Evolutionary conservation across 768 basidiomycete species (phyloP), one percentile per base, ranked within the genome.

Genomic region (Inosperma sp.): DNA sequence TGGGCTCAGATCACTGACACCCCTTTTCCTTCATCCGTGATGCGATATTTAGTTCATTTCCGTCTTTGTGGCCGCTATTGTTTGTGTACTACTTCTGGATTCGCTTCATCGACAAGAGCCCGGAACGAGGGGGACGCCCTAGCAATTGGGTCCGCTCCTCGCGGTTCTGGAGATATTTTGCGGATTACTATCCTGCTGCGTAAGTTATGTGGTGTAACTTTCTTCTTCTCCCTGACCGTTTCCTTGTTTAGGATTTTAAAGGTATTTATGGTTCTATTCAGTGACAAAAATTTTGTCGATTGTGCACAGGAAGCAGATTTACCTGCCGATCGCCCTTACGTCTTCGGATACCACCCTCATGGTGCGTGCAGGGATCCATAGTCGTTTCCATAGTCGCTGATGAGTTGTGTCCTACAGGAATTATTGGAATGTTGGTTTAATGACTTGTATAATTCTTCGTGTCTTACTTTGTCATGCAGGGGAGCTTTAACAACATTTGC

Each of bases 291-390:
- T 7, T 23, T 25, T 43, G 16, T 33, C 27, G 22, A 7, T 25
- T 3, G 4, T 37, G 7, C 61, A 43, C 55, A 94, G 93, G 93
- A 92, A 70, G 85, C 82, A 29, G 90, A 95, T 56, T 77, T 99
- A 19, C 93, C 95, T 1, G 73, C 95, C 9, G 91, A 96, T 65
- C 74, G 93, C 55, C 86, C 90, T 16, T 99, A 99, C 69, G 80
- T 99, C 12, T 99, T 99, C 68, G 96, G 95, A 7, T 97, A 97
- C 68, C 96, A 99, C 68, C 96, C 96, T 14, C 96, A 99, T 68
- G 96, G 94, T 85, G 53, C 27, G 79, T 49, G 17, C 7, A 17
- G n/a, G 1, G 52, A 29, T 17, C 53, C 4, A 27, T 23, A 21
- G 52, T 8, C 47, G 45, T 29, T 35, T 7, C 19, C 33, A 17